Evolutionary conservation across 352 stramenopile genomes (phyloP).

Genomic region (Peronospora belbahrii): DNA sequence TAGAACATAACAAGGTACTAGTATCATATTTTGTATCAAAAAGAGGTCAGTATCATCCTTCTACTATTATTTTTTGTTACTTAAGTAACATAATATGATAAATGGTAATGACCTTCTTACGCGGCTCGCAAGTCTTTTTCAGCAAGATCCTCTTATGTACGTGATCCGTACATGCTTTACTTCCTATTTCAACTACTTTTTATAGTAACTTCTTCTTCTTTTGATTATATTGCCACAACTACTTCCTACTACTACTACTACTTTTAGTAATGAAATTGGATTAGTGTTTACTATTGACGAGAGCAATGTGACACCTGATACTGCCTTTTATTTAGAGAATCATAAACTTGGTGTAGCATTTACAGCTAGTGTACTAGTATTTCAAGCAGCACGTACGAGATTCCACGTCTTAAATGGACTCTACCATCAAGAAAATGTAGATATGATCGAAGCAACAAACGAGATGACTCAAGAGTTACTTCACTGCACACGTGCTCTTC

Average conservation of each 20-base stretch:
- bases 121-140: constrained; percentile 40
- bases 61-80: no score
- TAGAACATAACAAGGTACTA: no score
- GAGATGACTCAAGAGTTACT: constrained; percentile 24
- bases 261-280: constrained; percentile 65
- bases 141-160: constrained; percentile 62
- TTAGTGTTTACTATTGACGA: constrained; percentile 50
- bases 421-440: constrained; percentile 8
- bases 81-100: no score
- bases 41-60: no score
- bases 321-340: constrained; percentile 56
- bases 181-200: no score
- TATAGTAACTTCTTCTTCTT: no score
- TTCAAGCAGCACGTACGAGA: constrained; percentile 40
- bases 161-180: no score
- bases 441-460: no score
- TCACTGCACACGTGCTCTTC: constrained; percentile 47
- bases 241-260: no score
- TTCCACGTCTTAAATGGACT: constrained; percentile 43
- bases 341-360: constrained; percentile 79
- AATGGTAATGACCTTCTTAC: constrained; percentile 27
- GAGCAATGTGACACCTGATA: constrained; percentile 37
- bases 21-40: no score
- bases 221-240: no score
- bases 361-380: constrained; percentile 37